phyloP scores from a whole-genome alignment of 345 rosid species.

The Populus ilicifolia region DNA sequence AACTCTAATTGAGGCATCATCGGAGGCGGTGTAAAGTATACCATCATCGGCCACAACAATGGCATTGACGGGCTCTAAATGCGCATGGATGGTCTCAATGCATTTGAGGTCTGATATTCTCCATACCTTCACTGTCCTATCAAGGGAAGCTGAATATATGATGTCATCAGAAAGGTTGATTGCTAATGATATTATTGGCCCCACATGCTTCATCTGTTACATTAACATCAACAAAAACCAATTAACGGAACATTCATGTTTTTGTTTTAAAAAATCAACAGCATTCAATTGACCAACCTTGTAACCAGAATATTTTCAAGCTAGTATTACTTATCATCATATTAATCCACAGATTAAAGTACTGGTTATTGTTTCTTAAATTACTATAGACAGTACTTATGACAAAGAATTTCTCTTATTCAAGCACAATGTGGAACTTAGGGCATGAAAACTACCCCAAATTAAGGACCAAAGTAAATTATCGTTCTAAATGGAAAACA shows the following conservation, averaged over 20 bases:
- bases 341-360: too few relatives aligned
- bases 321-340: not conserved
- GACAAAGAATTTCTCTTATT: too few relatives aligned
- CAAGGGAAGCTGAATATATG: slow-evolving; percentile 49
- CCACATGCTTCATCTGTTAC: slow-evolving; percentile 41
- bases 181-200: slow-evolving; percentile 47
- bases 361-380: too few relatives aligned
- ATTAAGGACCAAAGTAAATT: too few relatives aligned
- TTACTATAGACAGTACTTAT: too few relatives aligned
- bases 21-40: slow-evolving; percentile 52
- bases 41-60: slow-evolving; percentile 33
- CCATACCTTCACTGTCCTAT: slow-evolving; percentile 57
- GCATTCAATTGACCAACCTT: not conserved
- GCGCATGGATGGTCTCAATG: slow-evolving; percentile 54
- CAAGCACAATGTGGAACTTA: too few relatives aligned
- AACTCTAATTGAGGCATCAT: slow-evolving; percentile 46
- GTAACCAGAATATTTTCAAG: not conserved
- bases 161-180: slow-evolving; percentile 41
- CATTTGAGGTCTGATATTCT: slow-evolving; percentile 47
- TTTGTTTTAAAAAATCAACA: too few relatives aligned
- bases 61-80: slow-evolving; percentile 43
- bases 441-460: too few relatives aligned
- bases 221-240: not conserved
- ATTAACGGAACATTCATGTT: not conserved
- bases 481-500: too few relatives aligned